Conservation (phyloP, 768 basidiomycete species). For the Gelatoporia subvermispora region DNA sequence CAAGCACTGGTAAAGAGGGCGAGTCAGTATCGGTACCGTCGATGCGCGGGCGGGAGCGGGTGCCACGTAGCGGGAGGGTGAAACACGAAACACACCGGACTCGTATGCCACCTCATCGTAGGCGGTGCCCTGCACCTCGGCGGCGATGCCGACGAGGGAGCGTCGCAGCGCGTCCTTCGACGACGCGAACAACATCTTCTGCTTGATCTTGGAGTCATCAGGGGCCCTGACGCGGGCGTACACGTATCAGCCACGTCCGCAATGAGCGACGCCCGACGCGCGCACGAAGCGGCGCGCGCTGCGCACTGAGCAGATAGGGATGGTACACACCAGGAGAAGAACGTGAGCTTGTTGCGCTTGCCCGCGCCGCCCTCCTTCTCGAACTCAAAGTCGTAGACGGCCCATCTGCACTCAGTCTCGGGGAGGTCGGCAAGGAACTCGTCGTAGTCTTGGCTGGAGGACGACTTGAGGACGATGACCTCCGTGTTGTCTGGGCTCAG, state of each 20-base stretch:
- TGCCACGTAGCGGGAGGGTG: background rate
- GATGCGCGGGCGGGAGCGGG: background rate
- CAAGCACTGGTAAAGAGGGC: slow-evolving; percentile 16
- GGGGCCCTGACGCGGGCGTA: slow-evolving; percentile 61
- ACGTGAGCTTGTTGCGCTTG: slow-evolving; percentile 81
- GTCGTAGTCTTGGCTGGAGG: slow-evolving; percentile 50
- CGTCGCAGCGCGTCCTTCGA: slow-evolving; percentile 79
- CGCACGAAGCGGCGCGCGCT: background rate
- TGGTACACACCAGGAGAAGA: slow-evolving; percentile 82
- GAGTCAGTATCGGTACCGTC: background rate
- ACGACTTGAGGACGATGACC: slow-evolving; percentile 73
- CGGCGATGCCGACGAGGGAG: slow-evolving; percentile 66
- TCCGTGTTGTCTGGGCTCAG: slow-evolving; percentile 59
- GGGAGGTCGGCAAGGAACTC: slow-evolving; percentile 73
- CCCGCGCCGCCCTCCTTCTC: slow-evolving; percentile 62
- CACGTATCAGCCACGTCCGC: slow-evolving; percentile 7
- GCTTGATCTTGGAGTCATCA: slow-evolving; percentile 76
- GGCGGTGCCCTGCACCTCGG: slow-evolving; percentile 87
- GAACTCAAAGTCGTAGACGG: slow-evolving; percentile 89
- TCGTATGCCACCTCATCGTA: slow-evolving; percentile 66
- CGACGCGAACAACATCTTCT: slow-evolving; percentile 91
- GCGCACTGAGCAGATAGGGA: background rate
- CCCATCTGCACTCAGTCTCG: slow-evolving; percentile 73
- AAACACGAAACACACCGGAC: slow-evolving; percentile 43
- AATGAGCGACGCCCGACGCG: background rate